Percentiles rank a stretch among this genome's conserved stretches.
Evolutionary conservation across 2,329 filamentous ascomycete genomes (phyloP).

Genomic region (Stachybotrys chlorohalonatus): DNA sequence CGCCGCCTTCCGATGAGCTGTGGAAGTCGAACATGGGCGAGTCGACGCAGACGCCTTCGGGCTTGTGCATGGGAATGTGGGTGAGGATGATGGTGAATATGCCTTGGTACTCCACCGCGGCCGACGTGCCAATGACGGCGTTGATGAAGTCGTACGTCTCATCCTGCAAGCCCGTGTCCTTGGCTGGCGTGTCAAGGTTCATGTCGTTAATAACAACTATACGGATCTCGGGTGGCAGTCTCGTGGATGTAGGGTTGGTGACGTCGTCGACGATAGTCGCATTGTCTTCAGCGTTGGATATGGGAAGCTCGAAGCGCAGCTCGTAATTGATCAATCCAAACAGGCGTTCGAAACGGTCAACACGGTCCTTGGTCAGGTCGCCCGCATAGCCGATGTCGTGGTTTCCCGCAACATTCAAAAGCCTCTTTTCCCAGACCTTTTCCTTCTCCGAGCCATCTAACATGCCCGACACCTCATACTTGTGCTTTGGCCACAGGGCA

Average conservation of each 20-base stretch:
- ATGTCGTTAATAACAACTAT: constrained; percentile 85
- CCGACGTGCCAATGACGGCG: constrained; percentile 52
- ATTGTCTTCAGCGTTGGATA: constrained; percentile 27
- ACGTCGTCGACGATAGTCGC: constrained; percentile 31
- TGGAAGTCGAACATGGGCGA: constrained; percentile 77
- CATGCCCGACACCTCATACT: constrained; percentile 41
- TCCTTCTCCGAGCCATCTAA: constrained; percentile 34
- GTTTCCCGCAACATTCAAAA: constrained; percentile 90
- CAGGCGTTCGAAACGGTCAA: constrained; percentile 70
- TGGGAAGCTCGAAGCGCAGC: constrained; percentile 58
- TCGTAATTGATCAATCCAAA: constrained; percentile 93
- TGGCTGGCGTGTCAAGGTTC: constrained; percentile 81
- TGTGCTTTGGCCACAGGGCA: constrained; percentile 35
- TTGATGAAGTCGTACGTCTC: constrained; percentile 73
- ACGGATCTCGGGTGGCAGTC: constrained; percentile 59
- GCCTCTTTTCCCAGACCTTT: constrained; percentile 57
- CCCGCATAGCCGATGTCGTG: constrained; percentile 96
- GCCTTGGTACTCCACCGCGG: constrained; percentile 50
- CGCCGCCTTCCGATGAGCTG: constrained; percentile 43
- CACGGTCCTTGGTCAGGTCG: constrained; percentile 67
- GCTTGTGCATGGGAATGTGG: constrained; percentile 85
- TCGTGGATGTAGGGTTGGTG: constrained; percentile 35
- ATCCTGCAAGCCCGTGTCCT: constrained; percentile 57
- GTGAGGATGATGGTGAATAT: constrained; percentile 80
- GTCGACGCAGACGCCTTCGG: constrained; percentile 73